Conservation (phyloP, 2,329 filamentous ascomycete genomes). For the Pyrenophora teres region DNA sequence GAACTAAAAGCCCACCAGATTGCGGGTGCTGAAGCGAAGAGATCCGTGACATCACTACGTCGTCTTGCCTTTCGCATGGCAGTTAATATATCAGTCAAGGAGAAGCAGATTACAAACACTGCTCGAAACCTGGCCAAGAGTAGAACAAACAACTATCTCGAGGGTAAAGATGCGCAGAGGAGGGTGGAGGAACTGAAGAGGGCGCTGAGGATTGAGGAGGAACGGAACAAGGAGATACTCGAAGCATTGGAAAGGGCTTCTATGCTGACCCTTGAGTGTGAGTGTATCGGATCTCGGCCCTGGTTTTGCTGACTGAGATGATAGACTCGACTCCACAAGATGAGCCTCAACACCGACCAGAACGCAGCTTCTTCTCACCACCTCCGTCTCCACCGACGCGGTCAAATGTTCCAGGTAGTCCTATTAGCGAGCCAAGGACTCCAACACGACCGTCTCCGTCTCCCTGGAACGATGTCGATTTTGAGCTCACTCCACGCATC, state of each 20-base stretch:
- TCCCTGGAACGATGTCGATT: constrained; percentile 31
- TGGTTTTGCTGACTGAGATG: constrained; percentile 8
- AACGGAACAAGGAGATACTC: constrained; percentile 45
- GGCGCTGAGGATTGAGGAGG: constrained; percentile 40
- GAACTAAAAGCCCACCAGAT: constrained; percentile 42
- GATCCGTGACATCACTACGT: constrained; percentile 42
- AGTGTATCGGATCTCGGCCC: constrained; percentile 4
- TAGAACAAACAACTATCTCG: constrained; percentile 39
- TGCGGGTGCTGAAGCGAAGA: constrained; percentile 41
- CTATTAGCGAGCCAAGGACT: constrained; percentile 25
- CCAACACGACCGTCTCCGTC: constrained; percentile 30
- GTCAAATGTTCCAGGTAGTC: constrained; percentile 20
- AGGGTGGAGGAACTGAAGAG: constrained; percentile 40
- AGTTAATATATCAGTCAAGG: constrained; percentile 48
- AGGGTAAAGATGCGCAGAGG: constrained; percentile 40
- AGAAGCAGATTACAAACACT: constrained; percentile 43
- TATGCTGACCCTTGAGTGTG: constrained; percentile 46
- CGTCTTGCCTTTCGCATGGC: constrained; percentile 47
- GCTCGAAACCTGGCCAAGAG: constrained; percentile 39
- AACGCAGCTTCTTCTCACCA: constrained; percentile 38
- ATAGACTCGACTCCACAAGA: constrained; percentile 35
- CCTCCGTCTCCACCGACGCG: constrained; percentile 41
- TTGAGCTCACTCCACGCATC: constrained; percentile 24
- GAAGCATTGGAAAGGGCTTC: constrained; percentile 44
- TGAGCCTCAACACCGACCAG: constrained; percentile 24